phyloP scores from a whole-genome alignment of 495 filamentous ascomycete genomes.

The Elasticomyces elasticus region DNA sequence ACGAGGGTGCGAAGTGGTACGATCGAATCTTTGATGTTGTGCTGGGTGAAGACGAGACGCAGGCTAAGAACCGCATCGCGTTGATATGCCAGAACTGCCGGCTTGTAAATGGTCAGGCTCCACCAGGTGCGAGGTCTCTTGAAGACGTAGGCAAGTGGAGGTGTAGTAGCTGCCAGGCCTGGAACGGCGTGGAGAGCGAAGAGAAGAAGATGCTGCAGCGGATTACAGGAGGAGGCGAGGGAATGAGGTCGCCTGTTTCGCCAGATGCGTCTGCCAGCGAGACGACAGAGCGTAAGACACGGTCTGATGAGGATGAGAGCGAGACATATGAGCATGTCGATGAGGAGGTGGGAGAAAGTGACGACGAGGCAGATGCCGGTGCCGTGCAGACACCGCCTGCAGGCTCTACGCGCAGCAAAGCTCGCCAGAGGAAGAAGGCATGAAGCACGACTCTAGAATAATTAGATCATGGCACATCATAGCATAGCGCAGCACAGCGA shows the following conservation, averaged over 20 bases:
- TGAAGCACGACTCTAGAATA: background rate
- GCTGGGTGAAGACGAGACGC: constrained; percentile 89
- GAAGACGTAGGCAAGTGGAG: constrained; percentile 82
- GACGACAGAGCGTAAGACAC: background rate
- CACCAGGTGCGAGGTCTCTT: constrained; percentile 67
- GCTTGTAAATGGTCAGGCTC: constrained; percentile 91
- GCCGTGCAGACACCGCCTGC: background rate
- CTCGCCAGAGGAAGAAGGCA: constrained; percentile 14
- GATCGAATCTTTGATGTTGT: constrained; percentile 86
- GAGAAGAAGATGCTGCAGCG: constrained; percentile 44
- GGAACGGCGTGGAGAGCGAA: constrained; percentile 75
- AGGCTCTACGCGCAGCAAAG: constrained; percentile 14
- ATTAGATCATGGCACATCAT: background rate
- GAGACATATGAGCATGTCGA: constrained; percentile 2
- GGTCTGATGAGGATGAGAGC: background rate
- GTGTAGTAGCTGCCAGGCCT: constrained; percentile 72
- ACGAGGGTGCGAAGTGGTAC: constrained; percentile 68
- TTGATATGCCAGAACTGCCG: constrained; percentile 76
- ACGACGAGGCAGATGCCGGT: background rate
- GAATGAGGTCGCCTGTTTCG: background rate
- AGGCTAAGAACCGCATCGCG: constrained; percentile 79
- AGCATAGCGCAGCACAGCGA: constrained; percentile 3
- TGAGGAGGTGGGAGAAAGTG: constrained; percentile 6
- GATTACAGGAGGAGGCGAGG: constrained; percentile 6
- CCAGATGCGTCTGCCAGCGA: background rate